These are phyloP conservation scores for Mycena amicta DNA, from an alignment of 768 basidiomycete genomes.

Conservation along the genomic window DNA sequence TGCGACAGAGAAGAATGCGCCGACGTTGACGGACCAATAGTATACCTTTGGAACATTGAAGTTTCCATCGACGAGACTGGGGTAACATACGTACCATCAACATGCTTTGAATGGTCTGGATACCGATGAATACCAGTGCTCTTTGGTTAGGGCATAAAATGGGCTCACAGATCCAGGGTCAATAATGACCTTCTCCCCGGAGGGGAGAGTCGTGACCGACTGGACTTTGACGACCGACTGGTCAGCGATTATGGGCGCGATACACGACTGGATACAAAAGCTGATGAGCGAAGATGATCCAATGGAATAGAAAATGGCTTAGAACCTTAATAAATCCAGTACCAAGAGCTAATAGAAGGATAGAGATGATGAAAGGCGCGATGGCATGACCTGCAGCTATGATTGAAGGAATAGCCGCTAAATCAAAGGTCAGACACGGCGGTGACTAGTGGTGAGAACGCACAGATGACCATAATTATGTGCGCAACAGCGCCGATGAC, in stretches of 20 bases:
- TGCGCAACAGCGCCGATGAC: constrained; percentile 28
- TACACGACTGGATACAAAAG: constrained; percentile 31
- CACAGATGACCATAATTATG: constrained; percentile 16
- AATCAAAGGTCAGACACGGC: background rate
- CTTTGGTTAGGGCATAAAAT: background rate
- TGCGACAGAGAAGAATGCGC: constrained; percentile 32
- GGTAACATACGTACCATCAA: constrained; percentile 7
- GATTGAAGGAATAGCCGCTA: constrained; percentile 21
- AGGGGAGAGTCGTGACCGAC: constrained; percentile 20
- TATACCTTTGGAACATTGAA: constrained; percentile 27
- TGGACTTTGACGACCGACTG: constrained; percentile 29
- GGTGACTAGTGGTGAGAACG: background rate
- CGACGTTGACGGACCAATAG: constrained; percentile 35
- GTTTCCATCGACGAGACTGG: constrained; percentile 1
- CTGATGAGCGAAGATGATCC: constrained; percentile 16
- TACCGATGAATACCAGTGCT: background rate
- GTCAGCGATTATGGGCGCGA: constrained; percentile 40
- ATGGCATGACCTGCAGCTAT: constrained; percentile 20
- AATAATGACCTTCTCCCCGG: constrained; percentile 36
- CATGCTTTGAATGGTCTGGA: constrained; percentile 23
- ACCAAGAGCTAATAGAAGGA: constrained; percentile 32
- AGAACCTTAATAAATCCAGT: constrained; percentile 17
- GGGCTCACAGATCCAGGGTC: constrained; percentile 34
- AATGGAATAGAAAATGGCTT: background rate
- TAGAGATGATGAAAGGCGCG: constrained; percentile 28